A percentile compares a stretch with the other conserved stretches of the same genome.
Conservation (phyloP, 2,329 filamentous ascomycete species). For the Botrytis fabae region DNA sequence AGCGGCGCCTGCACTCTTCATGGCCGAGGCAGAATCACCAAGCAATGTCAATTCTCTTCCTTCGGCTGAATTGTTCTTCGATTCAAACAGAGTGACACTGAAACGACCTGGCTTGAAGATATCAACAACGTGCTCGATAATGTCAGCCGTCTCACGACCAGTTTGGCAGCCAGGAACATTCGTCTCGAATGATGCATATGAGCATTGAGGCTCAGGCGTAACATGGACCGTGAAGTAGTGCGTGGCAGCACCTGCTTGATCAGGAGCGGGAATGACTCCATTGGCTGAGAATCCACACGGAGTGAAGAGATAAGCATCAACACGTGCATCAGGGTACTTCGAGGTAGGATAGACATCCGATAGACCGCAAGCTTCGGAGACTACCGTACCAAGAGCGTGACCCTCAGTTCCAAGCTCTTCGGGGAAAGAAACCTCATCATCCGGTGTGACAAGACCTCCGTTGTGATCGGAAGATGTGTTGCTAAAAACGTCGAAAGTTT, state of each 20-base stretch:
- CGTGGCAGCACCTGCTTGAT: slow-evolving; percentile 50
- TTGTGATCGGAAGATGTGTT: slow-evolving; percentile 65
- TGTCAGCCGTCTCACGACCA: slow-evolving; percentile 83
- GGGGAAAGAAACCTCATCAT: slow-evolving; percentile 59
- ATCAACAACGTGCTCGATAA: slow-evolving; percentile 88
- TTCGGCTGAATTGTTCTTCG: slow-evolving; percentile 57
- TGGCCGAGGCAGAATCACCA: slow-evolving; percentile 41
- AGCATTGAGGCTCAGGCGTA: slow-evolving; percentile 94
- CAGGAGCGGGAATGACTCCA: slow-evolving; percentile 82
- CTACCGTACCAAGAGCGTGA: slow-evolving; percentile 87
- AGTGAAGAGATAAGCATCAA: slow-evolving; percentile 95
- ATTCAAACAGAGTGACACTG: slow-evolving; percentile 94
- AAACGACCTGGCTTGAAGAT: slow-evolving; percentile 99
- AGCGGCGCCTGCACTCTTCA: slow-evolving; percentile 46
- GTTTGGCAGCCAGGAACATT: slow-evolving; percentile 90
- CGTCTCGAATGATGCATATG: slow-evolving; percentile 97
- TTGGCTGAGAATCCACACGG: slow-evolving; percentile 98
- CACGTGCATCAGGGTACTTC: slow-evolving; percentile 86
- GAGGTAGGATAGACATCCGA: slow-evolving; percentile 83
- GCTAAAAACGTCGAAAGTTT: slow-evolving; percentile 77
- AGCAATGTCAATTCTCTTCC: slow-evolving; percentile 39
- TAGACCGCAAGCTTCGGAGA: slow-evolving; percentile 86
- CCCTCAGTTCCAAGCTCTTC: slow-evolving; percentile 88
- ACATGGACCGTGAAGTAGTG: slow-evolving; percentile 99
- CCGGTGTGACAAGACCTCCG: slow-evolving; percentile 57